These are phyloP conservation scores for Teunomyces aglyptinius DNA, from an alignment of 805 yeast species.

Conservation along the genomic window DNA sequence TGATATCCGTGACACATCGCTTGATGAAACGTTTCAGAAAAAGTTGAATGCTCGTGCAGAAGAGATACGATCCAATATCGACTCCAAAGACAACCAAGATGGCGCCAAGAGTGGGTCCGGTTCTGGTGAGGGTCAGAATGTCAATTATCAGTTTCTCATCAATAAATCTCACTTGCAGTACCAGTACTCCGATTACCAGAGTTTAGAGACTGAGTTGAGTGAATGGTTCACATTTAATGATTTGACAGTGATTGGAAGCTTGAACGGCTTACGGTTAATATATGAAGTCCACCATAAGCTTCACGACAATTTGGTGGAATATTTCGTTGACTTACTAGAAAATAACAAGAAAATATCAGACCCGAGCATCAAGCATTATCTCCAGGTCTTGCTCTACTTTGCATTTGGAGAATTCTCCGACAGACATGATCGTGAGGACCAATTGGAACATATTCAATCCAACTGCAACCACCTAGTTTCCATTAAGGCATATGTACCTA, in stretches of 20 bases:
- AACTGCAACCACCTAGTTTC: constrained; percentile 8
- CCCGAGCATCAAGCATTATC: constrained; percentile 1
- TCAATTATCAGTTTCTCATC: constrained; percentile 24
- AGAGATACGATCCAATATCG: constrained; percentile 21
- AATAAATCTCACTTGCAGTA: constrained; percentile 32
- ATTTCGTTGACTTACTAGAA: background rate
- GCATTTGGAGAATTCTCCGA: constrained; percentile 24
- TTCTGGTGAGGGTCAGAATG: background rate
- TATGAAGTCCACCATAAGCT: constrained; percentile 5
- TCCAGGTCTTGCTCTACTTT: constrained; percentile 21
- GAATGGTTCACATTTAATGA: constrained; percentile 42
- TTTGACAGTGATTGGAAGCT: constrained; percentile 21
- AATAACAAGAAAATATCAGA: background rate
- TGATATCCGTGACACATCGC: constrained; percentile 26
- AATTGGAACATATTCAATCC: constrained; percentile 13
- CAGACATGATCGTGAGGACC: constrained; percentile 13
- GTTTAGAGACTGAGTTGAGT: constrained; percentile 27
- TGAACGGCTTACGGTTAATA: constrained; percentile 9
- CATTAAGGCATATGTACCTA: constrained; percentile 6
- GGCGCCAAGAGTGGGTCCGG: background rate
- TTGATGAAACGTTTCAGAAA: constrained; percentile 43
- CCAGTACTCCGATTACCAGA: constrained; percentile 25
- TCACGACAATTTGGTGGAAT: background rate
- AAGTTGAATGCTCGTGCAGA: constrained; percentile 43
- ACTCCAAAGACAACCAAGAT: constrained; percentile 1